phyloP scores from a whole-genome alignment of 2,329 filamentous ascomycete genomes.

The Truncatella angustata region DNA sequence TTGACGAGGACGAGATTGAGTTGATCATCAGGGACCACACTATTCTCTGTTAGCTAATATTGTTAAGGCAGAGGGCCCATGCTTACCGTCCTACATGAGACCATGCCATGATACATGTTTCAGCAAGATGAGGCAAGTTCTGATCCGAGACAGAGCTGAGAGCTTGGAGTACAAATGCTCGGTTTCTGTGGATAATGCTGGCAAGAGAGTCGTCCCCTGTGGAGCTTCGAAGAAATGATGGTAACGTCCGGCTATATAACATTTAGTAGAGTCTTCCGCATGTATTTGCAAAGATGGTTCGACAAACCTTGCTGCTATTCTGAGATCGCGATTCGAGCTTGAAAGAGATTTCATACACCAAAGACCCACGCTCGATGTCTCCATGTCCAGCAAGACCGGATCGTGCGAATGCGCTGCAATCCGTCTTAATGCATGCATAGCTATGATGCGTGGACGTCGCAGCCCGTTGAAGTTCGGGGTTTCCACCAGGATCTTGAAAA shows the following conservation, averaged over 20 bases:
- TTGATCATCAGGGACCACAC: conserved; percentile 74
- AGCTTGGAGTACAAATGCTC: conserved; percentile 67
- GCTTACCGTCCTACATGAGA: conserved; percentile 73
- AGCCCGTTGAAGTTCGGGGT: conserved; percentile 48
- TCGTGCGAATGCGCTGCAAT: conserved; percentile 66
- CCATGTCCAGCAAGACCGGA: conserved; percentile 61
- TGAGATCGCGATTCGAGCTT: conserved; percentile 81
- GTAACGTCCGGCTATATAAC: conserved; percentile 55
- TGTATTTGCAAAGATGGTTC: neutral
- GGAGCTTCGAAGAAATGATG: conserved; percentile 59
- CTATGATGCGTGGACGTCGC: conserved; percentile 62
- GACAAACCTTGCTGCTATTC: conserved; percentile 70
- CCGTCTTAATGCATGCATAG: conserved; percentile 69
- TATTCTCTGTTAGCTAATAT: conserved; percentile 26
- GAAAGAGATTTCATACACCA: conserved; percentile 80
- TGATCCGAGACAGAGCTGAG: conserved; percentile 72
- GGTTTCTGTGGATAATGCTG: conserved; percentile 58
- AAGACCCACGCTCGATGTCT: conserved; percentile 66
- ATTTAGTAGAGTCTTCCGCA: conserved; percentile 14
- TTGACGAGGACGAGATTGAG: conserved; percentile 82
- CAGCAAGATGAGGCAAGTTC: conserved; percentile 65
- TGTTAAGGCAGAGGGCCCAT: neutral
- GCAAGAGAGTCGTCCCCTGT: conserved; percentile 30
- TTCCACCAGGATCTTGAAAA: conserved; percentile 47
- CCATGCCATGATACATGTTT: conserved; percentile 83